Base-by-base conservation (phyloP, 768 basidiomycete species). In the Tephrocybe sp. region DNA sequence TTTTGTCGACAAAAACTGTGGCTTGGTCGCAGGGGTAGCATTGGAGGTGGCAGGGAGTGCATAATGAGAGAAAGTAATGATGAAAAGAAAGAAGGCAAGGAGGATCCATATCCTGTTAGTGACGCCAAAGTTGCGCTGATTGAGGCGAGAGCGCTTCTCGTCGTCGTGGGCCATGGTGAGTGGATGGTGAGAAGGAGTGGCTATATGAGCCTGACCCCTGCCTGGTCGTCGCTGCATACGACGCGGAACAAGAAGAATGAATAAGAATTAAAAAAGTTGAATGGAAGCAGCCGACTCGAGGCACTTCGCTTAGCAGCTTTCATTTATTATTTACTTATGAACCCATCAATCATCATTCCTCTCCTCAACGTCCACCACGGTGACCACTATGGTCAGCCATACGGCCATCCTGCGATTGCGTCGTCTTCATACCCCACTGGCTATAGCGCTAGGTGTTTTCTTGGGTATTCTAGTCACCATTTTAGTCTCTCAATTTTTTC, bases 41-140 rank as follows among this genome's bases (percentile, higher is more conserved):
- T 66, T 66, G 16, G 65, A 68, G 1, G 73, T 53, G 4, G 48
- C 3, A 17, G 79, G 79, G 17, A 78, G 68, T 33, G 83, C 66
- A 48, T 75, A 79, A 53, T 82, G 83, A 5, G 85, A 82, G 61
- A 86, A 68, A 20, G 72, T 60, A 46, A 85, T 45, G 56, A 89
- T 65, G 60, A 73, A 69, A 54, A 84, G 61, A 56, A 92, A 72
- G 51, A 80, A 63, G 33, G 69, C 57, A 44, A 84, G 53, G 52
- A 89, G 72, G 60, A 78, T 69, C 82, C 85, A 88, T 65, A 89
- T 83, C 54, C 85, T 80, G 66, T 82, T 81, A 3, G 81, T 80
- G 58, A 87, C 75, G 57, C 81, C 83, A 52, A 88, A 66, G 42
- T 66, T 78, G 56, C 84, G 81, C 60, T 79, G 77, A 59, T 68